Conservation (phyloP, 495 filamentous ascomycete genomes). For the Annulohypoxylon nitens region DNA sequence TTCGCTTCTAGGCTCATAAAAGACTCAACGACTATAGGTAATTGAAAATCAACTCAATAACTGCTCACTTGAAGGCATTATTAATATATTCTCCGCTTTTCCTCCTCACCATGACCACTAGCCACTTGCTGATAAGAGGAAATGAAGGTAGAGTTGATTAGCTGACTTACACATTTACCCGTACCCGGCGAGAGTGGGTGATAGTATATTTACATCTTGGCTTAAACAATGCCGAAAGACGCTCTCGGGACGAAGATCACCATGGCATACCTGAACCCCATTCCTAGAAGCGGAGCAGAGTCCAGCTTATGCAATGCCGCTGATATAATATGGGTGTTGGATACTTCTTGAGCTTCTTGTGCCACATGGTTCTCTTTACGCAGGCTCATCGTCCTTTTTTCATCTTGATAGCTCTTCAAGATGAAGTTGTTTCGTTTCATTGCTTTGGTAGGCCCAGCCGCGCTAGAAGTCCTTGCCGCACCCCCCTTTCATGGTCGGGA, state of each 20-base stretch:
- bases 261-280: slow-evolving; percentile 11
- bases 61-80: background rate
- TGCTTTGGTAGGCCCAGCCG: slow-evolving; percentile 30
- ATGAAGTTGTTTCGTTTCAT: slow-evolving; percentile 43
- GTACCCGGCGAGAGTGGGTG: slow-evolving; percentile 27
- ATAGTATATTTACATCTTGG: slow-evolving; percentile 38
- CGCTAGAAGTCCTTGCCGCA: slow-evolving; percentile 29
- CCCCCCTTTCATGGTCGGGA: slow-evolving; percentile 30
- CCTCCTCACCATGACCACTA: background rate
- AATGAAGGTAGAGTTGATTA: slow-evolving; percentile 18
- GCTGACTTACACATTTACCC: slow-evolving; percentile 41
- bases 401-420: background rate
- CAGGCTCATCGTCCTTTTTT: slow-evolving; percentile 1
- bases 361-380: slow-evolving; percentile 18
- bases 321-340: slow-evolving; percentile 34
- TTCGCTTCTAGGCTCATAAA: background rate
- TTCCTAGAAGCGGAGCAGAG: slow-evolving; percentile 34
- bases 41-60: background rate
- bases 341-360: slow-evolving; percentile 12
- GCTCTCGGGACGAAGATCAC: slow-evolving; percentile 23
- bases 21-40: background rate
- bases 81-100: background rate
- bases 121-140: background rate
- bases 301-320: slow-evolving; percentile 9
- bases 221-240: slow-evolving; percentile 37